phyloP scores from a whole-genome alignment of 2,329 filamentous ascomycete species.

The Plectosphaerella sp. region DNA sequence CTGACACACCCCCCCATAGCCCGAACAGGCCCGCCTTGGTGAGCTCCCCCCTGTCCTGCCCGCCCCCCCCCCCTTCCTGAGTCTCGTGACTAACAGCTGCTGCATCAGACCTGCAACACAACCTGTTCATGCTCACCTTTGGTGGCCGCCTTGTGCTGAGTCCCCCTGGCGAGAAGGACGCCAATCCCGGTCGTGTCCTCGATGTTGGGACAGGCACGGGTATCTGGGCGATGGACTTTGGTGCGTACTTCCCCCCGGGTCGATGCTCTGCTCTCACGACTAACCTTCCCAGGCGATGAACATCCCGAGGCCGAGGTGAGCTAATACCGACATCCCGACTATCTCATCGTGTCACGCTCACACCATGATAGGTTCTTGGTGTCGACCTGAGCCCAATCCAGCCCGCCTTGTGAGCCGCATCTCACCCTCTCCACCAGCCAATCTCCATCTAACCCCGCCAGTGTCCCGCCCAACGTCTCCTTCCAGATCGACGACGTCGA shows the following conservation, averaged over 20 bases:
- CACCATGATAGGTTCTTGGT: background rate
- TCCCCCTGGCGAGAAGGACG: constrained; percentile 16
- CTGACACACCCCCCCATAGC: background rate
- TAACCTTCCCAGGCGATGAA: background rate
- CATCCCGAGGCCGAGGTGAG: constrained; percentile 1
- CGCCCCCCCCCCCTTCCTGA: background rate
- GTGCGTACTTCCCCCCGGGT: background rate
- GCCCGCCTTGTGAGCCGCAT: background rate
- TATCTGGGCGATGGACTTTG: constrained; percentile 39
- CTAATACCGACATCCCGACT: background rate
- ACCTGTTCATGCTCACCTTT: constrained; percentile 24
- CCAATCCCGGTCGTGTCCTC: constrained; percentile 22
- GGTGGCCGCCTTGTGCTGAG: constrained; percentile 20
- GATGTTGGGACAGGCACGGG: constrained; percentile 45
- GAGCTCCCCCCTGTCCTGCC: background rate
- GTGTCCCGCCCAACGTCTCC: constrained; percentile 26
- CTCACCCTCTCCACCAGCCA: background rate
- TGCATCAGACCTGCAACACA: constrained; percentile 28
- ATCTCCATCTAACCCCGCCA: background rate
- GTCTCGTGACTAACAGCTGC: background rate
- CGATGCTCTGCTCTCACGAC: background rate
- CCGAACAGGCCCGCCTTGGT: background rate
- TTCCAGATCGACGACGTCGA: constrained; percentile 33
- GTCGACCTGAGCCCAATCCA: constrained; percentile 3
- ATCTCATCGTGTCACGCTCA: background rate